Evolutionary conservation across 495 filamentous ascomycete genomes (phyloP), one percentile per base, ranked within the genome.

Genomic region (Penicillium simplicissimum): DNA sequence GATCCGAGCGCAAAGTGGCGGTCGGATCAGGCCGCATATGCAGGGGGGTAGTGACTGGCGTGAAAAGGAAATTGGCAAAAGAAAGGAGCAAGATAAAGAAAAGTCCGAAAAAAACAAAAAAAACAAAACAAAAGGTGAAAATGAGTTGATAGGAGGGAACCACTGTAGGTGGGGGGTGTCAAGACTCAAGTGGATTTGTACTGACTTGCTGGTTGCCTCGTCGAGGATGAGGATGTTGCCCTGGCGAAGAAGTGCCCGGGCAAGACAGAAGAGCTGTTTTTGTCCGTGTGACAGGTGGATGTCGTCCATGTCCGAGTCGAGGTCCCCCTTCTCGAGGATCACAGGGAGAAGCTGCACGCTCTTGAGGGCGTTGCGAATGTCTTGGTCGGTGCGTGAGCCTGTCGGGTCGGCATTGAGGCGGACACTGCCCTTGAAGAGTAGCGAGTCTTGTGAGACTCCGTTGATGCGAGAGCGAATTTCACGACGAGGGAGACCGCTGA

Each of bases 251-350:
- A 90, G 71, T 0, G 84, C 87, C 3, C 87, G 78, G 4, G 82
- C 85, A n/a, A 90, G 76, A 61, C 82, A 83, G 63, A 90, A 81
- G 5, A 90, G 80, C 72, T 90, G 88, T 37, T 77, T 77, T 63
- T 90, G 87, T 0, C 88, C 88, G 49, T 83, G 81, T 0, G 82
- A 86, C 5, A 89, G 77, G 61, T 76, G 74, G 43, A 81, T 73
- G 11, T 74, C 76, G 8, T 79, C 76, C 49, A 88, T 77, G 10
- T 80, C 74, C 2, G 76, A 79, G 52, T 79, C 78, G 0, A 89
- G 74, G 0, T 79, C 82, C 0, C 82, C 85, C 23, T 80, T 77
- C 38, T 79, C 76, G n/a, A 73, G 37, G 51, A 88, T 68, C 31
- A 81, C 75, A 1, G 72, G 55, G 69, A 79, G 81, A 21, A 87